A percentile compares a stretch with the other conserved stretches of the same genome.
Conservation (phyloP, 495 filamentous ascomycete species). For the Talaromyces proteolyticus region DNA sequence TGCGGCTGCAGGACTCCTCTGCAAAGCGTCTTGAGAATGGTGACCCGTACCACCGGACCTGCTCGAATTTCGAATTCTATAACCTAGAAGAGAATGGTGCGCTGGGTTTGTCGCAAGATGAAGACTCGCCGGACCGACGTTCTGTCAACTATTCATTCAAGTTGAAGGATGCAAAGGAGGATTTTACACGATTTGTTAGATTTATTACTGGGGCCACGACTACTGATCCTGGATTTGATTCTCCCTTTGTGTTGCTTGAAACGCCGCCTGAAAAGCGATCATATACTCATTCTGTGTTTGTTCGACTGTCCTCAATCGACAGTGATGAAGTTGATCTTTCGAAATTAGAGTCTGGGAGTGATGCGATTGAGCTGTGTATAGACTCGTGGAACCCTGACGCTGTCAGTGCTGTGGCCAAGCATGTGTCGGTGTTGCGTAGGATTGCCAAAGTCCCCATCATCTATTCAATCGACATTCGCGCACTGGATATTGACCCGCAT, state of each 20-base stretch:
- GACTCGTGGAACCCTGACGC: constrained; percentile 52
- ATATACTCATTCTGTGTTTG: constrained; percentile 59
- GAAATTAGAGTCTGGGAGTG: constrained; percentile 60
- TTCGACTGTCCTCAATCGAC: constrained; percentile 56
- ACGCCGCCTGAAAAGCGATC: constrained; percentile 59
- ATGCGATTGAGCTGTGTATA: constrained; percentile 68
- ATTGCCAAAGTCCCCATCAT: constrained; percentile 64
- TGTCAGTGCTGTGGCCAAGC: constrained; percentile 35
- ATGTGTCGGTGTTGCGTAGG: constrained; percentile 41
- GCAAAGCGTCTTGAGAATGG: constrained; percentile 43
- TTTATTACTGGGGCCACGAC: constrained; percentile 54
- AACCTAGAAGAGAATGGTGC: constrained; percentile 49
- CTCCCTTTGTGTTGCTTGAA: constrained; percentile 65
- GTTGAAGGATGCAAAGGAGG: constrained; percentile 66
- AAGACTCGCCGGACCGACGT: constrained; percentile 33
- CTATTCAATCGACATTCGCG: constrained; percentile 55
- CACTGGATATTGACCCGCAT: constrained; percentile 22
- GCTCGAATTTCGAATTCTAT: constrained; percentile 77
- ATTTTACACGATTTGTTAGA: constrained; percentile 66
- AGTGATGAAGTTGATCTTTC: constrained; percentile 49
- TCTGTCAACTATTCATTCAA: constrained; percentile 57
- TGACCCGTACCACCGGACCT: constrained; percentile 52
- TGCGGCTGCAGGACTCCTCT: constrained; percentile 54
- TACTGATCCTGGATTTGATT: constrained; percentile 53
- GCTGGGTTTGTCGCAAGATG: constrained; percentile 25